A percentile compares a stretch with the other conserved stretches of the same genome.
Conservation (phyloP, 345 rosid genomes). For the Toxicodendron radicans region DNA sequence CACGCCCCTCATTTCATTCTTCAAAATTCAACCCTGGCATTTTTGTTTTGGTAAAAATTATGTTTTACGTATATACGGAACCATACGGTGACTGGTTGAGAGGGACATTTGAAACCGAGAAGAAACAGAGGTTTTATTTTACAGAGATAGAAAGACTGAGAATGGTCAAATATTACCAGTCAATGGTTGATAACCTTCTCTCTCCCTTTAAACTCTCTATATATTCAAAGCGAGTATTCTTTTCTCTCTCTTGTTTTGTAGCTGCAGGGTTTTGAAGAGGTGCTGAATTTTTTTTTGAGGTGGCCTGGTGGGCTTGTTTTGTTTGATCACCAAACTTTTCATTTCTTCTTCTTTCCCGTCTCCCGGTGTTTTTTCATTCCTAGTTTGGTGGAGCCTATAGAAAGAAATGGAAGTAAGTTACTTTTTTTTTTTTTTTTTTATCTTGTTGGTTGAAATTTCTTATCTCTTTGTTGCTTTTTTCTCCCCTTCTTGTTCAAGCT, state of each 20-base stretch:
- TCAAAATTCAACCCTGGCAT: background rate
- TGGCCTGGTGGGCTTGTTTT: background rate
- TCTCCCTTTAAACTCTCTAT: slow-evolving; percentile 10
- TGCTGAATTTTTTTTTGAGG: background rate
- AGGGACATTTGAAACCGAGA: slow-evolving; percentile 34
- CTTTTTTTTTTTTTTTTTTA: background rate
- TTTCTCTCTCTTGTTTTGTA: slow-evolving; percentile 17
- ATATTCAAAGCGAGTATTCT: slow-evolving; percentile 6
- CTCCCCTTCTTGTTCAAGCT: background rate
- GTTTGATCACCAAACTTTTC: slow-evolving; percentile 11
- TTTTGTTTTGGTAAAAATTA: too few species aligned
- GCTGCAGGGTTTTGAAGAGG: slow-evolving; percentile 2
- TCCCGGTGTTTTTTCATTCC: slow-evolving; percentile 10
- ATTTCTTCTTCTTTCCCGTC: background rate
- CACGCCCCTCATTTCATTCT: slow-evolving; percentile 2
- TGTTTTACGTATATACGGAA: background rate
- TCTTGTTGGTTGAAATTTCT: background rate
- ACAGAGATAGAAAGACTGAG: slow-evolving; percentile 16
- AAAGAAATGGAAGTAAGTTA: slow-evolving; percentile 63
- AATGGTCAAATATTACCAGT: slow-evolving; percentile 52
- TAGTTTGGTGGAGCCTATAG: slow-evolving; percentile 8
- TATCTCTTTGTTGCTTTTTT: background rate
- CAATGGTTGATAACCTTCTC: slow-evolving; percentile 58
- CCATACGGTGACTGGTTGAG: slow-evolving; percentile 10
- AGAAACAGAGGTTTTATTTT: slow-evolving; percentile 18